These are phyloP conservation scores for Fusarium xylarioides DNA, from an alignment of 2,329 filamentous ascomycete species.

Conservation along the genomic window DNA sequence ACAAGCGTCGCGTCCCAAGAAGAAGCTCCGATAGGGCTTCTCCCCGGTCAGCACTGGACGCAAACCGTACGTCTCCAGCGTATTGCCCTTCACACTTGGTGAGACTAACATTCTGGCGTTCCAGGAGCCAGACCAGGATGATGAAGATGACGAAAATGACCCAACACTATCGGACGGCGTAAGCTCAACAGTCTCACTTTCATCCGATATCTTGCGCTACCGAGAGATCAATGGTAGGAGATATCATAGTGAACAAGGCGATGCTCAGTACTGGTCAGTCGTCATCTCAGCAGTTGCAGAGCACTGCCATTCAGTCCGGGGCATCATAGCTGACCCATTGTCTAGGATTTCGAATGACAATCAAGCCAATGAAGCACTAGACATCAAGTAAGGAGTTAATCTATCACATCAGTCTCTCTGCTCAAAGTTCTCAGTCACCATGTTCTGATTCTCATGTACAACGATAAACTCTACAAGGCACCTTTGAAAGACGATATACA, in stretches of 20 bases:
- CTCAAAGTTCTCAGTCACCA: background rate
- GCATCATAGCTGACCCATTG: fast-evolving
- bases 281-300: fast-evolving
- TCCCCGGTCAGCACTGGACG: background rate
- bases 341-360: slow-evolving; percentile 12
- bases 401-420: fast-evolving
- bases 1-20: background rate
- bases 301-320: fast-evolving
- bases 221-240: slow-evolving; percentile 1
- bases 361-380: slow-evolving; percentile 5
- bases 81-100: background rate
- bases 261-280: slow-evolving; percentile 7
- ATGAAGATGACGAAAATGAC: background rate
- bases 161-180: background rate
- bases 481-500: background rate
- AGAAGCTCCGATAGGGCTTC: background rate
- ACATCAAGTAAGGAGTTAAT: background rate
- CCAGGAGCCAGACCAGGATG: background rate
- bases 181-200: slow-evolving; percentile 6
- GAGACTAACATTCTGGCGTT: background rate
- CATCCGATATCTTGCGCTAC: background rate
- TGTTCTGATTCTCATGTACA: background rate
- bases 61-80: background rate
- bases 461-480: background rate
- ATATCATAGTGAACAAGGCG: slow-evolving; percentile 3